A percentile compares a stretch with the other conserved stretches of the same genome.
These are phyloP conservation scores for Pseudoturritis turrita DNA, from an alignment of 345 rosid genomes.

Conservation along the genomic window DNA sequence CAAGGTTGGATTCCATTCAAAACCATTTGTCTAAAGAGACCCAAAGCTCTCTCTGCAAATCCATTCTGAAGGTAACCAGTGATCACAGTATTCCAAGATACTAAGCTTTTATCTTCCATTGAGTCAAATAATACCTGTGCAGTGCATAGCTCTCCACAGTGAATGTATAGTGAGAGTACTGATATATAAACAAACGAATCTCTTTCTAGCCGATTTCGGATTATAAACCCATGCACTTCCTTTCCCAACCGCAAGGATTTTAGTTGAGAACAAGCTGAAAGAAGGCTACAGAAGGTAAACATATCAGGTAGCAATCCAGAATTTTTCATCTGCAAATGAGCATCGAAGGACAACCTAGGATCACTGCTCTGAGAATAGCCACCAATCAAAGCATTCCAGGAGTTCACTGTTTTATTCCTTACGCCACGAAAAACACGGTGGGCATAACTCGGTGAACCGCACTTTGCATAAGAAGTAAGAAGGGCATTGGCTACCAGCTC, in stretches of 20 bases:
- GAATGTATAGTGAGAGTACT: constrained; percentile 51
- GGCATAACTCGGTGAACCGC: constrained; percentile 36
- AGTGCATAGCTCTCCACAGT: constrained; percentile 38
- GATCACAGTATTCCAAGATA: constrained; percentile 64
- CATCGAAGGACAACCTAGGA: constrained; percentile 44
- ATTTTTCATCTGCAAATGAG: constrained; percentile 37
- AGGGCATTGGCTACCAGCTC: constrained; percentile 55
- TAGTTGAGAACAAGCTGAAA: constrained; percentile 49
- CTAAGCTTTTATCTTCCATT: constrained; percentile 42
- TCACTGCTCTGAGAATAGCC: constrained; percentile 50
- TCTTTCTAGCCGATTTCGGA: constrained; percentile 41
- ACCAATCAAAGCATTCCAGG: constrained; percentile 70
- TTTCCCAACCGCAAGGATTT: constrained; percentile 41
- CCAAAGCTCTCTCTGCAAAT: constrained; percentile 45
- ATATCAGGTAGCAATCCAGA: constrained; percentile 46
- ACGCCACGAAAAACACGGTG: constrained; percentile 40
- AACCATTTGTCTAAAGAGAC: constrained; percentile 46
- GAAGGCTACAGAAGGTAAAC: constrained; percentile 53
- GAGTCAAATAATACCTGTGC: constrained; percentile 45
- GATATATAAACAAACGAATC: constrained; percentile 45
- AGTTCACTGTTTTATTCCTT: constrained; percentile 42
- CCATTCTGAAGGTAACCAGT: constrained; percentile 52
- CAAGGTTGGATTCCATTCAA: constrained; percentile 37
- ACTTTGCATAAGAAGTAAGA: constrained; percentile 58
- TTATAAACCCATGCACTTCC: constrained; percentile 49